Percentiles rank a stretch among this genome's conserved stretches.
Conservation (phyloP, 768 basidiomycete species). For the Russula ochroleuca region DNA sequence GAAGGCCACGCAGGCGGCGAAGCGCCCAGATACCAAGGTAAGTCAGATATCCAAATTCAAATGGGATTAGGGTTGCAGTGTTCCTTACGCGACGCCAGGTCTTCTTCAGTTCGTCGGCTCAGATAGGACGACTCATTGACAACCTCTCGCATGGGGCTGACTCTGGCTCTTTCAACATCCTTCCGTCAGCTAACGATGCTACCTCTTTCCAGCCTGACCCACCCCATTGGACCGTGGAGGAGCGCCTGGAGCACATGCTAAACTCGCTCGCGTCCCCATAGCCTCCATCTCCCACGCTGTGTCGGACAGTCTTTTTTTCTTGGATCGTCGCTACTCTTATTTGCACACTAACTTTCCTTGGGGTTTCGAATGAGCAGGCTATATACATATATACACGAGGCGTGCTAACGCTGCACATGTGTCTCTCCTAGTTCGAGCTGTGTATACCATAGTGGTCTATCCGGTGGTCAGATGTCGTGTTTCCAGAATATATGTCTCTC, state of each 20-base stretch:
- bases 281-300: conserved; percentile 27
- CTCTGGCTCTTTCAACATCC: conserved; percentile 77
- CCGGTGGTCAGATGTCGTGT: conserved; percentile 12
- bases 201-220: conserved; percentile 47
- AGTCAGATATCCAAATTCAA: conserved; percentile 25
- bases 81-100: conserved; percentile 42
- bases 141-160: conserved; percentile 77
- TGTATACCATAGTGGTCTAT: conserved; percentile 9
- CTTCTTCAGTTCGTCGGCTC: conserved; percentile 68
- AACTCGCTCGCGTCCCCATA: conserved; percentile 35
- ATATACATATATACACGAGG: conserved; percentile 12
- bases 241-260: conserved; percentile 71
- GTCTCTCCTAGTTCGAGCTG: conserved; percentile 17
- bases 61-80: background rate
- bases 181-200: conserved; percentile 37
- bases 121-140: conserved; percentile 82
- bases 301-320: conserved; percentile 13
- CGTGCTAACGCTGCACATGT: conserved; percentile 26
- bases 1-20: conserved; percentile 48
- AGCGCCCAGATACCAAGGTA: conserved; percentile 83
- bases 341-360: conserved; percentile 6
- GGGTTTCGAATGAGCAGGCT: conserved; percentile 12
- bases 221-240: conserved; percentile 67
- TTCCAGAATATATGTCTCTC: background rate
- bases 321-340: conserved; percentile 13